Base-by-base conservation (phyloP, 2,329 filamentous ascomycete genomes). In the Cadophora gregata region DNA sequence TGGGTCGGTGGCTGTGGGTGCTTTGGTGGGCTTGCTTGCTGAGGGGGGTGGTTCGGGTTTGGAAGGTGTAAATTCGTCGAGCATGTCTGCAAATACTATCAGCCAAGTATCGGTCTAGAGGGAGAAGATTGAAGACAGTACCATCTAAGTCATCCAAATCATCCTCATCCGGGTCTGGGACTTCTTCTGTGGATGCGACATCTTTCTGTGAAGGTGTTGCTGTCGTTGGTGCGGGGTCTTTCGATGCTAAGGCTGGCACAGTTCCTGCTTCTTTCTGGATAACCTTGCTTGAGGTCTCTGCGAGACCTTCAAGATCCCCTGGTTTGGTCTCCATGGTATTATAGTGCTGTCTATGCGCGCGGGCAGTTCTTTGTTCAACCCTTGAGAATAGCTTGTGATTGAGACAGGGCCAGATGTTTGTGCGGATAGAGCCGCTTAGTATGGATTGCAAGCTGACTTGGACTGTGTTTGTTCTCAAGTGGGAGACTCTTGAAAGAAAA, bases 141-240 rank as follows among this genome's bases (percentile, higher is more conserved):
- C 92, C 93, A 80, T 99, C 96, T 53, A 99, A 83, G 75, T 98
- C 96, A 75, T 97, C 92, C 24, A 96, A 82, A 73, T 96, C 92
- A 79, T 96, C 96, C 79, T 97, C 94, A 71, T 98, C 95, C 7
- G 94, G 95, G 75, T 97, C 95, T 24, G 93, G 90, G 19, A 91
- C 88, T 72, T 91, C 86, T 25, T 85, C 86, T 25, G 78, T 73
- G 63, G 59, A 53, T 59, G 63, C 31, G 48, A 59, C 63, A 38
- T 62, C 61, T 31, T 65, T 61, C 19, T 65, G 51, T 38, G 53
- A 55, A 36, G 61, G 29, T 24, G 42, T 56, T 50, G 64, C 68
- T 55, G 64, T 56, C 51, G 61, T 21, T 33, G 65, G 47, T 67
- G 51, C 48, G 59, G 55, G 56, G 31, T 66, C 56, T 29, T 62